Conservation (phyloP, 495 filamentous ascomycete genomes). For the Aspergillus funiculosus region DNA sequence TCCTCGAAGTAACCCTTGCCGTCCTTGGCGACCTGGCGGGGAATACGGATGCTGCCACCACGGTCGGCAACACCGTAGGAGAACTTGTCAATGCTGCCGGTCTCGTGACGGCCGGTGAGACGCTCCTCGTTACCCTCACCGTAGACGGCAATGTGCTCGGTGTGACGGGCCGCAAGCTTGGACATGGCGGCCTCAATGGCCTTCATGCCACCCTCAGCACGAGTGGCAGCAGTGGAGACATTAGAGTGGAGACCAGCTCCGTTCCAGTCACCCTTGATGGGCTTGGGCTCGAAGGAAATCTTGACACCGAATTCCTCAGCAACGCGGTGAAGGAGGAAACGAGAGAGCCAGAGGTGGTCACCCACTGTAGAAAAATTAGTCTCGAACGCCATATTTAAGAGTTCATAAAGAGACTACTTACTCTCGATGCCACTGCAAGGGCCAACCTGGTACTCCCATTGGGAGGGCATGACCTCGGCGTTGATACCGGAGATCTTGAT, state of each 20-base stretch:
- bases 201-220: constrained; percentile 92
- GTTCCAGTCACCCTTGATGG: constrained; percentile 99
- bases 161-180: constrained; percentile 82
- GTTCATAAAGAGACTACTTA: constrained; percentile 34
- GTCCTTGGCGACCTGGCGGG: constrained; percentile 81
- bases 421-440: constrained; percentile 85
- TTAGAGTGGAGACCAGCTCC: constrained; percentile 97
- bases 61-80: constrained; percentile 94
- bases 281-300: constrained; percentile 96
- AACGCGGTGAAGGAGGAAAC: constrained; percentile 92
- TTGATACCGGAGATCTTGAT: constrained; percentile 98
- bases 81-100: constrained; percentile 88
- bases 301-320: constrained; percentile 96
- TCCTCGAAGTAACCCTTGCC: constrained; percentile 99
- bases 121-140: constrained; percentile 89
- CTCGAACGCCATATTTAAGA: too few species aligned
- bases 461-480: constrained; percentile 96
- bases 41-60: constrained; percentile 89
- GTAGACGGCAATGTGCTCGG: constrained; percentile 96
- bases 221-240: constrained; percentile 83
- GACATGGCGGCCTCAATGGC: constrained; percentile 78
- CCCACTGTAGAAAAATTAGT: constrained; percentile 55
- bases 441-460: constrained; percentile 99
- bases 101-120: constrained; percentile 95
- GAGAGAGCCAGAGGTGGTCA: constrained; percentile 96